phyloP scores from a whole-genome alignment of 2,329 filamentous ascomycete genomes.

The Sordariomycetes sp. region DNA sequence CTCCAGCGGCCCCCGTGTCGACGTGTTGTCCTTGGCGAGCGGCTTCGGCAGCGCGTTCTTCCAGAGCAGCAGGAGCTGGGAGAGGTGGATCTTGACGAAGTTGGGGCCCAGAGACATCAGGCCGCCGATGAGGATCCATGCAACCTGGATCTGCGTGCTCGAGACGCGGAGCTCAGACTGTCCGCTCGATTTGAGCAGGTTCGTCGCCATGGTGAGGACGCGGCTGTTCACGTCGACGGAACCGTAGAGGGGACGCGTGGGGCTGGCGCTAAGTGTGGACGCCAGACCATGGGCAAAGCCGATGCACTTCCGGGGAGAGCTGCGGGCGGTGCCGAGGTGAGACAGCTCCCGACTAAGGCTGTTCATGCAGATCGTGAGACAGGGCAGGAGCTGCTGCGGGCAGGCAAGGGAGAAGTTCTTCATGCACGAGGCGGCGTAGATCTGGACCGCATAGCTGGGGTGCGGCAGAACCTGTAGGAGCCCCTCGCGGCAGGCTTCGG shows the following conservation, averaged over 20 bases:
- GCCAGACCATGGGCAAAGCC: slow-evolving; percentile 89
- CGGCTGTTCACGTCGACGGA: slow-evolving; percentile 92
- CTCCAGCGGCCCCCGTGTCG: slow-evolving; percentile 74
- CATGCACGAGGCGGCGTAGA: slow-evolving; percentile 77
- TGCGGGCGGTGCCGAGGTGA: slow-evolving; percentile 62
- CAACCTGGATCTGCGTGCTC: slow-evolving; percentile 91
- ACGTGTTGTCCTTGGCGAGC: slow-evolving; percentile 82
- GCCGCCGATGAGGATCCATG: slow-evolving; percentile 93
- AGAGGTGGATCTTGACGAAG: slow-evolving; percentile 97
- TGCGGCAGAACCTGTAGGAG: slow-evolving; percentile 86
- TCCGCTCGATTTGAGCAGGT: slow-evolving; percentile 82
- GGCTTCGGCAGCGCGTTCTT: slow-evolving; percentile 95
- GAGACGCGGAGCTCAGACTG: slow-evolving; percentile 85
- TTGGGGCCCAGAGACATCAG: slow-evolving; percentile 94
- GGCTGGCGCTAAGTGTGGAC: slow-evolving; percentile 81
- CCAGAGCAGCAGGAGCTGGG: slow-evolving; percentile 87
- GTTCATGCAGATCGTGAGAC: slow-evolving; percentile 93
- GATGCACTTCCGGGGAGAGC: slow-evolving; percentile 73
- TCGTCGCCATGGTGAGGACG: slow-evolving; percentile 83
- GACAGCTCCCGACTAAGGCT: slow-evolving; percentile 80
- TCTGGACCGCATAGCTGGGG: slow-evolving; percentile 91
- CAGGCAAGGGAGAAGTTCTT: slow-evolving; percentile 83
- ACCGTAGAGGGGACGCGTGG: slow-evolving; percentile 79
- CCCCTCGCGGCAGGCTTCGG: slow-evolving; percentile 76
- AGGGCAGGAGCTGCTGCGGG: slow-evolving; percentile 82